A percentile compares a stretch with the other conserved stretches of the same genome.
phyloP scores from a whole-genome alignment of 129 eudicot genomes.

The Pulicaria dysenterica region DNA sequence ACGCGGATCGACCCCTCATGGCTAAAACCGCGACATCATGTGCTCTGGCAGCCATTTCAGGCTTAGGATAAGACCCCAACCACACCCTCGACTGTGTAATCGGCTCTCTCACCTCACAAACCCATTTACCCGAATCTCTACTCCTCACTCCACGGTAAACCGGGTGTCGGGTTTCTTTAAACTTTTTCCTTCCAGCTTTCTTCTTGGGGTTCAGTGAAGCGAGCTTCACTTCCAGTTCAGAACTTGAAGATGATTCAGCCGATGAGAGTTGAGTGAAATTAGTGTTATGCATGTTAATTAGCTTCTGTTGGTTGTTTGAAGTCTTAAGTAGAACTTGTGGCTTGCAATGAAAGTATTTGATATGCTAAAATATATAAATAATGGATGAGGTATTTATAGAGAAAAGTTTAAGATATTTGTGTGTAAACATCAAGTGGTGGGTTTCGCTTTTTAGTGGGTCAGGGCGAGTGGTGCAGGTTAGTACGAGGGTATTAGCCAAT shows the following conservation, averaged over 20 bases:
- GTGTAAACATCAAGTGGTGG: too few species aligned
- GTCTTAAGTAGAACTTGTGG: too few species aligned
- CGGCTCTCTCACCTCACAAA: constrained; percentile 75
- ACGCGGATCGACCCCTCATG: constrained; percentile 60
- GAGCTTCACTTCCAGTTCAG: constrained; percentile 26
- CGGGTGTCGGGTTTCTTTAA: constrained; percentile 76
- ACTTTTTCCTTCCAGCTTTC: constrained; percentile 68
- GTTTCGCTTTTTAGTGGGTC: too few species aligned
- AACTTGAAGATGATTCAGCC: background rate
- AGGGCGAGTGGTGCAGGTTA: too few species aligned
- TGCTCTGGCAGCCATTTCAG: constrained; percentile 88
- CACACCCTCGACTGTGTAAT: constrained; percentile 64
- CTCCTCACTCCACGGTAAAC: constrained; percentile 69
- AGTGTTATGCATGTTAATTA: too few species aligned
- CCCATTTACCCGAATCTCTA: constrained; percentile 74
- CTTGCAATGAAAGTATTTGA: too few species aligned
- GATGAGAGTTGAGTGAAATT: too few species aligned
- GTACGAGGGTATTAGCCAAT: too few species aligned
- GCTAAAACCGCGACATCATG: constrained; percentile 84
- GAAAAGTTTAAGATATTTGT: too few species aligned
- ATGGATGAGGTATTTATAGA: too few species aligned
- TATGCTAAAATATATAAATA: too few species aligned
- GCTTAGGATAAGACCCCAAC: constrained; percentile 65
- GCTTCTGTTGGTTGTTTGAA: too few species aligned
- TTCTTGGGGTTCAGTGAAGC: constrained; percentile 66